Evolutionary conservation across 169 alveolate genomes (phyloP).

Genomic region (Eimeria sp.): DNA sequence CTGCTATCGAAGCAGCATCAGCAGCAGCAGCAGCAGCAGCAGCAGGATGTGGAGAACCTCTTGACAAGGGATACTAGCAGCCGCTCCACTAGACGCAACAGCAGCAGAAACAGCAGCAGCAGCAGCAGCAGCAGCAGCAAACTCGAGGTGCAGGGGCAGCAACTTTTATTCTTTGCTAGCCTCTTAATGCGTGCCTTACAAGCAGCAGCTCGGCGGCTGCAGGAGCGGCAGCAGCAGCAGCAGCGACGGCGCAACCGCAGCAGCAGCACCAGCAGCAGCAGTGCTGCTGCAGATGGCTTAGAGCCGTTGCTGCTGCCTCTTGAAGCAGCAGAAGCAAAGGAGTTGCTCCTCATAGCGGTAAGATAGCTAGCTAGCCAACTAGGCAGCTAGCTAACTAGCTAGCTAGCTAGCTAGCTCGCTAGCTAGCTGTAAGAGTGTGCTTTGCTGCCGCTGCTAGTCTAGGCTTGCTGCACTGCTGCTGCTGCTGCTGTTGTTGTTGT

Average conservation of each 20-base stretch:
- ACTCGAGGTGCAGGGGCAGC: constrained; percentile 23
- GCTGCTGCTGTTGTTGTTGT: not conserved
- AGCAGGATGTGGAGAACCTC: no score
- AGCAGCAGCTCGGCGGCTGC: constrained; percentile 28
- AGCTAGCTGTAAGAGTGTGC: not conserved
- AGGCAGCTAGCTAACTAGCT: no score
- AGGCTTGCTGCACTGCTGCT: constrained; percentile 18
- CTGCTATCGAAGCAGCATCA: constrained; percentile 31
- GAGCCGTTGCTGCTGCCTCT: constrained; percentile 25
- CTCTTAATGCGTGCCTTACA: constrained; percentile 25
- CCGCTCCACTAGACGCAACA: no score
- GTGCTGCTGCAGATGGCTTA: not conserved
- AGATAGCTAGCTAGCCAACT: not conserved
- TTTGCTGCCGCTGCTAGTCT: not conserved
- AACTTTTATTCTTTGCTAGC: not conserved
- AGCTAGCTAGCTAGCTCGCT: no score
- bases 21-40: not conserved
- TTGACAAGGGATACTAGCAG: no score
- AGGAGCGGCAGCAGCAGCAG: constrained; percentile 55
- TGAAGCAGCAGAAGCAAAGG: not conserved
- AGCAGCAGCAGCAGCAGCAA: no score
- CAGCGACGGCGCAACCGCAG: constrained; percentile 26
- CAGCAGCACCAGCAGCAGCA: constrained; percentile 41
- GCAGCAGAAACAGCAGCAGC: no score
- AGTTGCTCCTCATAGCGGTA: not conserved